Evolutionary conservation across 2,329 filamentous ascomycete species (phyloP).

Genomic region (Aureobasidium sp.): DNA sequence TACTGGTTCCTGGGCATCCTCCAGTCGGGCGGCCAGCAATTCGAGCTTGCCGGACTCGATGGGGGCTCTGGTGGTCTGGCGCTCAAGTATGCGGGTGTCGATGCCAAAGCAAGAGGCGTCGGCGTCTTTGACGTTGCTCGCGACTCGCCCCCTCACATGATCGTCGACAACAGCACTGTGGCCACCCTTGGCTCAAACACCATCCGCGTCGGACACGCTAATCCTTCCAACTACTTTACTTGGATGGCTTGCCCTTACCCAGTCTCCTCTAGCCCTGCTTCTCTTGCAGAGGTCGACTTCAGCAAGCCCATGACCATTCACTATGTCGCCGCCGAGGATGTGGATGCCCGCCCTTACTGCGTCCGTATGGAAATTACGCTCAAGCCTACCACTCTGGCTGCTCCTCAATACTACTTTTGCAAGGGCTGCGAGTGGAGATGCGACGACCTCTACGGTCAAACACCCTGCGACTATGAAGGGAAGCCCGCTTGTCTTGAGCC

Average conservation of each 20-base stretch:
- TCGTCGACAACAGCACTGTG: slow-evolving; percentile 3
- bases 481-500: background rate
- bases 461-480: background rate
- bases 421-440: background rate
- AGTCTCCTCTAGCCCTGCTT: background rate
- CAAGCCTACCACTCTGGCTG: background rate
- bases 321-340: background rate
- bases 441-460: background rate
- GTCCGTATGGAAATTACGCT: slow-evolving; percentile 1
- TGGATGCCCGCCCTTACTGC: background rate
- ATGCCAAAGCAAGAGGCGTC: background rate
- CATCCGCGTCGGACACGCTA: background rate
- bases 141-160: background rate
- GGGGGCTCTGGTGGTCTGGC: background rate
- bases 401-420: slow-evolving; percentile 5
- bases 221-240: no score
- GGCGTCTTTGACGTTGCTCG: background rate
- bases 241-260: slow-evolving; percentile 1
- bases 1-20: slow-evolving; percentile 12
- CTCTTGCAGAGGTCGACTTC: background rate
- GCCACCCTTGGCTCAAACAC: background rate
- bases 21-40: background rate
- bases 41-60: background rate
- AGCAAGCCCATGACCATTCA: background rate
- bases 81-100: background rate